Percentiles rank a stretch among this genome's conserved stretches.
These are phyloP conservation scores for Fusarium sambucinum DNA, from an alignment of 2,329 filamentous ascomycete genomes.

Conservation along the genomic window DNA sequence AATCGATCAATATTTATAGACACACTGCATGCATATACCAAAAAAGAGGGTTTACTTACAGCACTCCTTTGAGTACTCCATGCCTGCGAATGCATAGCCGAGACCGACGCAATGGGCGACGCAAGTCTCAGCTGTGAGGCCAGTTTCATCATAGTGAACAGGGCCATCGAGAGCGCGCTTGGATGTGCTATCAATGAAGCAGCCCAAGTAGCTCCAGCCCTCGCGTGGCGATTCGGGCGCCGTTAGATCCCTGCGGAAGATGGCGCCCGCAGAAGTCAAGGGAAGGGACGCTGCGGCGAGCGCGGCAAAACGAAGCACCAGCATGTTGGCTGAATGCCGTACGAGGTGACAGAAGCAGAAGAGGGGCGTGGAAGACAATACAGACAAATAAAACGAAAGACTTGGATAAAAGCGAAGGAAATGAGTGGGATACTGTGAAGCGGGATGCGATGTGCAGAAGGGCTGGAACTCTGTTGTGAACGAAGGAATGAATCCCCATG, in stretches of 20 bases:
- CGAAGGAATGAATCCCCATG: constrained; percentile 22
- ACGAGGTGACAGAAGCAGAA: neutral
- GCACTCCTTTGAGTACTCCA: constrained; percentile 64
- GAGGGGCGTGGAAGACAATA: neutral
- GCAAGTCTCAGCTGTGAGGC: constrained; percentile 59
- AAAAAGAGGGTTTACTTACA: constrained; percentile 50
- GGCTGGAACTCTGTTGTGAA: constrained; percentile 13
- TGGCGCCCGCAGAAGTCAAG: constrained; percentile 36
- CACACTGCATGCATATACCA: neutral
- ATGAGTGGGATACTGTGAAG: neutral
- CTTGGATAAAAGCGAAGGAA: constrained; percentile 17
- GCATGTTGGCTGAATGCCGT: constrained; percentile 23
- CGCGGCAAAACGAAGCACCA: constrained; percentile 28
- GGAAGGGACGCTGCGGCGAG: constrained; percentile 41
- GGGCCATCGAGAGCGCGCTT: constrained; percentile 40
- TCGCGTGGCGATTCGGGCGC: constrained; percentile 31
- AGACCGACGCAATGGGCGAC: constrained; percentile 59
- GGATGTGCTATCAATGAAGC: constrained; percentile 43
- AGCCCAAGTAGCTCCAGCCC: constrained; percentile 45
- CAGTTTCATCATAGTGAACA: constrained; percentile 36
- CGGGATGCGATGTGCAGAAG: constrained; percentile 12
- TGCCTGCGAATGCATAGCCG: constrained; percentile 60
- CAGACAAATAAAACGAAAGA: constrained; percentile 11
- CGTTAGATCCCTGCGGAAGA: constrained; percentile 42
- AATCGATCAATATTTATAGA: neutral